Evolutionary conservation across 2,329 filamentous ascomycete genomes (phyloP), one percentile per base, ranked within the genome.

Genomic region (Mollisia scopiformis): DNA sequence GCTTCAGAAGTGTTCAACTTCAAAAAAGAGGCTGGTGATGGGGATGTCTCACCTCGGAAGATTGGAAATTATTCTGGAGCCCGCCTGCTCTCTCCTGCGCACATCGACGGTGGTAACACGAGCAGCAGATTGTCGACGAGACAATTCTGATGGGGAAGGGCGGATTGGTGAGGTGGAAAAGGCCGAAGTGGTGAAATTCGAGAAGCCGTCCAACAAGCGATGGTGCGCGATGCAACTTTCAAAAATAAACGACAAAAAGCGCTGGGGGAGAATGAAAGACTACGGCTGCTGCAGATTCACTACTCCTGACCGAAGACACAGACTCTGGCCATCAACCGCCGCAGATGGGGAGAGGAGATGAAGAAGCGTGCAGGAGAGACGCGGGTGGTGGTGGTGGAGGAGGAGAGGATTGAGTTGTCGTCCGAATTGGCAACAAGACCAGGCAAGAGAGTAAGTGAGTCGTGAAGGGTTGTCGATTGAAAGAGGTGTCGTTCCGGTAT

Each of bases 31-130:
- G 69, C 68, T 68, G 64, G 64, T 31, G 55, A 14, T 30, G 23
- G 59, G 53, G 58, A 50, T 66, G 66, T 71, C 71, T 71, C 62
- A 72, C 70, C 69, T 71, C 64, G 64, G 63, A 65, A 64, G 49
- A 68, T 61, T 62, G 57, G 54, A 62, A 63, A 60, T 37, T 56
- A 53, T 56, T 57, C 49, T 37, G 33, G 59, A 53, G 58, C 37
- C 52, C 47, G 58, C 61, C 62, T 55, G 57, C 57, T 60, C 58
- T 60, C 52, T 58, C 56, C 63, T 58, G 58, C 59, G 58, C 57
- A 28, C 59, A 50, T 57, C 52, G 46, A 33, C 59, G 49, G 53
- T 57, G 55, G 59, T 59, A 28, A 35, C 49, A 43, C 53, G 50
- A 52, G 43, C 31, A 52, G 59, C 35, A 58, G 50, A 57, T 57